Base-by-base conservation (phyloP, 208 protist genomes). In the Leishmania martiniquensis region DNA sequence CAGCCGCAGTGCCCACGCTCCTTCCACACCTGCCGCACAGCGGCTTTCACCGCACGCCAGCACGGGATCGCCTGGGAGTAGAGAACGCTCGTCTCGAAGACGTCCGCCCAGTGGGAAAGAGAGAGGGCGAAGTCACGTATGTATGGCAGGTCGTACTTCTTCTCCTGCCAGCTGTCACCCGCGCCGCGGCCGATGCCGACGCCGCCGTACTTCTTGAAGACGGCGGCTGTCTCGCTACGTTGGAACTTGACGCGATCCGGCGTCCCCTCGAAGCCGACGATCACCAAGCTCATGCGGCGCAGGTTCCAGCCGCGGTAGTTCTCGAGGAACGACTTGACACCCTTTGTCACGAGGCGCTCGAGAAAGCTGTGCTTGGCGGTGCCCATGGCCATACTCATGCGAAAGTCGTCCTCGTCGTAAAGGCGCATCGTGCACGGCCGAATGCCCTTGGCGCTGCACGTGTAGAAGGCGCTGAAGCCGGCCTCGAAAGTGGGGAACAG, bases 111-210 rank as follows among this genome's bases (percentile, higher is more conserved):
- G 77, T 93, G 90, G 0, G 86, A 89, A 52, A 95, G 85, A 39
- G 88, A 87, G 12, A 98, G 86, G 6, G 90, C 88, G 70, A 98
- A 96, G 81, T 98, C 95, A 22, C 95, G 91, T 57, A 98, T 91
- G 85, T 97, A 96, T 22, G 95, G 95, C 65, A 97, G 87, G 82
- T 98, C 95, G 86, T 98, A 98, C 83, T 98, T 98, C 84, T 97
- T 98, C 83, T 97, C 91, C 83, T 97, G 93, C 95, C 95, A 98
- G 80, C 87, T 93, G 49, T 77, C 80, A 25, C 95, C 95, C 20
- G 95, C 84, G 12, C 84, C 83, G 49, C 59, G 72, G 2, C 95
- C 95, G 62, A 97, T 67, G 67, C 85, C 77, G 45, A 97, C 65
- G 45, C 82, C 93, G 68, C 84, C 84, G 75, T 88, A 91, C 47